Percentiles rank a stretch among this genome's conserved stretches.
Conservation (phyloP, 2,329 filamentous ascomycete genomes). For the Aspergillus quadricinctus region DNA sequence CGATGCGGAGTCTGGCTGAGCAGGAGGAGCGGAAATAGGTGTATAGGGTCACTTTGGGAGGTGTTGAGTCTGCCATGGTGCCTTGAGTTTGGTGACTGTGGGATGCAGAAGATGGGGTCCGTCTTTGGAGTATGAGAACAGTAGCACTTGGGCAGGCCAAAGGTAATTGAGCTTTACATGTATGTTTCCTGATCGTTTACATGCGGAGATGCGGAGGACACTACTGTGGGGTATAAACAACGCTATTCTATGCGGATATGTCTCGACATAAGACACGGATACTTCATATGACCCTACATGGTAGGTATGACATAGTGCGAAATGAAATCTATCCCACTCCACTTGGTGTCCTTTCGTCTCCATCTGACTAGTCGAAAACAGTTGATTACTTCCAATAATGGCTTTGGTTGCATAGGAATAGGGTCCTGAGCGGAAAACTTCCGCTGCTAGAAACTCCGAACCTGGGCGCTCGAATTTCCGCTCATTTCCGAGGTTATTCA, state of each 20-base stretch:
- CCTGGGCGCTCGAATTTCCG: conserved; percentile 14
- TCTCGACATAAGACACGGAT: background rate
- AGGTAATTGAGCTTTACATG: background rate
- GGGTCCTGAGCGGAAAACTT: conserved; percentile 10
- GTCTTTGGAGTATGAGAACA: background rate
- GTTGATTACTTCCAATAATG: background rate
- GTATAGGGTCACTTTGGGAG: conserved; percentile 42
- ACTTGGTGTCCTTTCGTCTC: too few species aligned
- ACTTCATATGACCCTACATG: background rate
- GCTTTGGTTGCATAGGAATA: background rate
- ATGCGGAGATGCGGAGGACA: background rate
- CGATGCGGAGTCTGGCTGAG: conserved; percentile 58
- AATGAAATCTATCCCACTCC: too few species aligned
- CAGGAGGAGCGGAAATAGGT: conserved; percentile 62
- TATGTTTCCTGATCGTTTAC: background rate
- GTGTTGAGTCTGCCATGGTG: conserved; percentile 14
- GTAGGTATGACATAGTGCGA: too few species aligned
- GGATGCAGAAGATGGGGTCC: conserved; percentile 2
- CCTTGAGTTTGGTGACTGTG: too few species aligned
- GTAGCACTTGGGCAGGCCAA: background rate
- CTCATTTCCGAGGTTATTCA: conserved; percentile 14
- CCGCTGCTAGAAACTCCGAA: conserved; percentile 11
- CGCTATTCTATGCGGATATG: background rate
- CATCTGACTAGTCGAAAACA: background rate
- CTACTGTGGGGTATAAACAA: background rate